Evolutionary conservation across 192 early-diverging fungal species (phyloP), one percentile per base, ranked within the genome.

Genomic region (Coemansia sp.): DNA sequence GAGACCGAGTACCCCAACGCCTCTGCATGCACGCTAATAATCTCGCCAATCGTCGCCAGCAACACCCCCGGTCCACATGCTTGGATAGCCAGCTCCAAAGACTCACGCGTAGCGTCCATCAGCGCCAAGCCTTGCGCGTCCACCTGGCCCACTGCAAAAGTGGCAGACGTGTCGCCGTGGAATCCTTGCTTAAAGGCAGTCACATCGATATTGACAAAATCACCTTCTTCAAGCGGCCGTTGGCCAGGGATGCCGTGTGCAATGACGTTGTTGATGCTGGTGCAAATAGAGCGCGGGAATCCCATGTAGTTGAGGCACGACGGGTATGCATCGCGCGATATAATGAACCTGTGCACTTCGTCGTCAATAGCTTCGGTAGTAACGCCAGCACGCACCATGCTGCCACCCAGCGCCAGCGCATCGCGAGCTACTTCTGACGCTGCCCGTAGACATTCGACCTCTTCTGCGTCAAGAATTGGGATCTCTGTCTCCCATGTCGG

Each of bases 181-280:
- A 85, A 92, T 15, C 91, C 92, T 62, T 85, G 67, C 46, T 72
- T 78, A 41, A 67, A 77, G 31, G 87, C 90, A 3, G 93, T 94
- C 12, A 94, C 83, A 68, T 94, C 93, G 12, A 94, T 69, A 73
- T 93, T 94, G 53, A 94, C 80, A 12, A 92, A 80, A 67, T 94
- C 93, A 41, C 93, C 91, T 19, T 87, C 74, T 11, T 70, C 63
- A 41, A 94, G 69, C 21, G 78, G 79, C 39, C 91, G 86, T 5
- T 68, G 9, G 51, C 90, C 89, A 11, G 90, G 90, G 53, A 87
- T 91, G 0, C 93, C 93, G 70, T 94, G 93, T 0, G 89, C 91
- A 62, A 94, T 89, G 36, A 94, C 85, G 78, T 94, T 94, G 81
- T 93, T 93, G 55, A 93, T 74, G 67, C 89, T 91, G 17, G 92